Percentiles rank a stretch among this genome's conserved stretches.
Conservation (phyloP, 1,284 basidiomycete genomes). For the Cystobasidium pallidum region DNA sequence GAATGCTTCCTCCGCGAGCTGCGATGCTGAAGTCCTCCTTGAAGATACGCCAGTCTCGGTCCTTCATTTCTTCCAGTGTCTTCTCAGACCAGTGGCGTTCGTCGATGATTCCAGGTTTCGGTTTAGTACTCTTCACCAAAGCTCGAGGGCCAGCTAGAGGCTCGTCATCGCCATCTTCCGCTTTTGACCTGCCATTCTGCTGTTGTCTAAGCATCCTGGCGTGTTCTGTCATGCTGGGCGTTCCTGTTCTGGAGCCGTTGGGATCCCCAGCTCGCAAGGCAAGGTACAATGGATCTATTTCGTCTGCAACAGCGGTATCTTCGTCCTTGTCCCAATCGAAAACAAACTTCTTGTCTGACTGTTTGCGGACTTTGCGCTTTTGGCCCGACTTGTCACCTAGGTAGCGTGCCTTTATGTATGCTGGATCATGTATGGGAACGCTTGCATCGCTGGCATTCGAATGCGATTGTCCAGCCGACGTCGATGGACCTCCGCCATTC, state of each 20-base stretch:
- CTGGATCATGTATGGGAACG: constrained; percentile 39
- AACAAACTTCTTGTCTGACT: constrained; percentile 93
- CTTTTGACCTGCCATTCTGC: constrained; percentile 43
- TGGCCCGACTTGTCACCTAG: constrained; percentile 78
- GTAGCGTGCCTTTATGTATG: constrained; percentile 63
- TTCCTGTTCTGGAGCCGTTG: constrained; percentile 16
- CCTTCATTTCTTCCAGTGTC: constrained; percentile 87
- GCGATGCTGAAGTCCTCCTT: constrained; percentile 97
- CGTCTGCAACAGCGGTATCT: constrained; percentile 69
- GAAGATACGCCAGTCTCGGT: constrained; percentile 98
- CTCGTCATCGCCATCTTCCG: constrained; percentile 45
- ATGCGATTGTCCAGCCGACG: not conserved
- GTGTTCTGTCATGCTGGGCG: constrained; percentile 14
- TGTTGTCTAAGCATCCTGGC: constrained; percentile 46
- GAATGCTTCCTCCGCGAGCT: constrained; percentile 88
- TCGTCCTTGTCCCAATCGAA: constrained; percentile 97
- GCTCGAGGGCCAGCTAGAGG: constrained; percentile 60
- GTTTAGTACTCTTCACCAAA: not conserved
- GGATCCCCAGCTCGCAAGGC: constrained; percentile 39
- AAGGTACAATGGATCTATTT: constrained; percentile 53
- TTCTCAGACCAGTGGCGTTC: constrained; percentile 99
- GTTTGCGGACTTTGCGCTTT: constrained; percentile 89
- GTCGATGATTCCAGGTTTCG: constrained; percentile 69
- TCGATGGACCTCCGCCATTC: constrained; percentile 25
- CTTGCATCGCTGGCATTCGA: not conserved